These are phyloP conservation scores for Pseudogymnoascus sp. DNA, from an alignment of 2,329 filamentous ascomycete species.

Conservation along the genomic window DNA sequence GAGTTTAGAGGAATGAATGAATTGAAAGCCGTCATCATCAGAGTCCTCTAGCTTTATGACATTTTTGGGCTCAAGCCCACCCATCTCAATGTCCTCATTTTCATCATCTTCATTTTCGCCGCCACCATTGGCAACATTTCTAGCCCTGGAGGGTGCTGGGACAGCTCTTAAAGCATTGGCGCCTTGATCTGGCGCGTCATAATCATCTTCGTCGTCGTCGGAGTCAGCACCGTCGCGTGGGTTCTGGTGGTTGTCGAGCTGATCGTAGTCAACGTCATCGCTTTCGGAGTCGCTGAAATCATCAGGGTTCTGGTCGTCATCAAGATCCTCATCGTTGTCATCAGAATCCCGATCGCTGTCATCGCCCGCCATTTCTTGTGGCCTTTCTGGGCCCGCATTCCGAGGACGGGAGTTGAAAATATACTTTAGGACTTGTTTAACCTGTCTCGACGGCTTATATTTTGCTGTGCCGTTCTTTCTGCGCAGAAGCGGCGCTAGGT, in stretches of 20 bases:
- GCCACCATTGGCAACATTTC: background rate
- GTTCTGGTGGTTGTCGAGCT: background rate
- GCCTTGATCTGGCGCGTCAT: background rate
- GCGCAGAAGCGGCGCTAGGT: background rate
- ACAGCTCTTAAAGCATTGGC: background rate
- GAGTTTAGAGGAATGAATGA: background rate
- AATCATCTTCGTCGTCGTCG: background rate
- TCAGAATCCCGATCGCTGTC: background rate
- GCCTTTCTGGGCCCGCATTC: background rate
- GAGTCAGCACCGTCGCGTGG: background rate
- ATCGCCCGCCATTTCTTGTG: background rate
- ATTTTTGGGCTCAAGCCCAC: background rate
- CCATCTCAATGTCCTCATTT: background rate
- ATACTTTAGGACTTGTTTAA: background rate
- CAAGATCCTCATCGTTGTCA: background rate
- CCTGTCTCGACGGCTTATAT: background rate
- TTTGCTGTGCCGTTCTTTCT: background rate
- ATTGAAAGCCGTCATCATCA: background rate
- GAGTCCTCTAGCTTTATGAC: background rate
- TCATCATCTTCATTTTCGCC: background rate
- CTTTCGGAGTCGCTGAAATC: background rate
- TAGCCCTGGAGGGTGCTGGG: background rate
- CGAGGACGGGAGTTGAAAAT: background rate
- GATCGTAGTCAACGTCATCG: background rate
- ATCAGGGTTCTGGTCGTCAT: background rate